Conservation (phyloP, 2,329 filamentous ascomycete species). For the Colletotrichum tofieldiae region DNA sequence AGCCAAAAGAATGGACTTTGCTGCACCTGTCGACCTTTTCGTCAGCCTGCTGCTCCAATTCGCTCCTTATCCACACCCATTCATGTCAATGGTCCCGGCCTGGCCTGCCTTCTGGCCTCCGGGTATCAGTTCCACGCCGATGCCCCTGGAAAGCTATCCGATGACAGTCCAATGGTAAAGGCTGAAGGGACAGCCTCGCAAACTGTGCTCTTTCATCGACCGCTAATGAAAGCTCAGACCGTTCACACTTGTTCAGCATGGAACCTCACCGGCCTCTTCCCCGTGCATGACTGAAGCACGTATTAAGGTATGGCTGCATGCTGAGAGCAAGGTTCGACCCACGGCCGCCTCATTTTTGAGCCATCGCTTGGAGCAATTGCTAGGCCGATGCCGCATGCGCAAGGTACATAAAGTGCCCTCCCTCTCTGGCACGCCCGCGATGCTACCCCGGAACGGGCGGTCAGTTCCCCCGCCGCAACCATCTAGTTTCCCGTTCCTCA, state of each 20-base stretch:
- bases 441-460: constrained; percentile 38
- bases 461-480: constrained; percentile 31
- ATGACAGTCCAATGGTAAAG: constrained; percentile 31
- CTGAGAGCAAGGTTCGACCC: constrained; percentile 26
- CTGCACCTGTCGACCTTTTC: constrained; percentile 23
- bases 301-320: constrained; percentile 43
- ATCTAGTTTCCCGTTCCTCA: constrained; percentile 17
- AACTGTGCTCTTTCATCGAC: constrained; percentile 24
- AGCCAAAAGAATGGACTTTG: constrained; percentile 8
- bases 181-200: constrained; percentile 26
- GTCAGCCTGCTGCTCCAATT: constrained; percentile 10
- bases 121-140: constrained; percentile 30
- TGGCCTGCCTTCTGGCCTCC: constrained; percentile 29
- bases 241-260: constrained; percentile 30
- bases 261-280: constrained; percentile 37
- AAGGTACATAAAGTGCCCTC: constrained; percentile 26
- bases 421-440: constrained; percentile 21
- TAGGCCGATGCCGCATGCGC: constrained; percentile 24
- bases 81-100: constrained; percentile 16
- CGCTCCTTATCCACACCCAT: constrained; percentile 36
- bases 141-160: constrained; percentile 24
- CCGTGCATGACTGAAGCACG: constrained; percentile 40
- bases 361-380: constrained; percentile 15
- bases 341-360: constrained; percentile 35
- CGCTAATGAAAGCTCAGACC: constrained; percentile 32